These are phyloP conservation scores for Croton laevigatus DNA, from an alignment of 441 rosid species.

Conservation along the genomic window DNA sequence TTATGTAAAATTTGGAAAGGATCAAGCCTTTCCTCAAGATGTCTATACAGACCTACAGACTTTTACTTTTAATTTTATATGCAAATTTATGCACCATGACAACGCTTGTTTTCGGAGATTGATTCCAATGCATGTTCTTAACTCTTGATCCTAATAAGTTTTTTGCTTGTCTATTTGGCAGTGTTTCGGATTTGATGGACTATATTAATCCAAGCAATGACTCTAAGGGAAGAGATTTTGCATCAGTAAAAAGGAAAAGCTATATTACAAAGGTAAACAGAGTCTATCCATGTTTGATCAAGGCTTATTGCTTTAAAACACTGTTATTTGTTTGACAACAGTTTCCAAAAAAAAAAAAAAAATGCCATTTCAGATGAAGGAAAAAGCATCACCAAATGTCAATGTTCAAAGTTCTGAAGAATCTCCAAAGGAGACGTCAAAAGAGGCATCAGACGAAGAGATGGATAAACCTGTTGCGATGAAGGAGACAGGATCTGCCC, in stretches of 20 bases:
- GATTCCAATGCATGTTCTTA: conserved; percentile 14
- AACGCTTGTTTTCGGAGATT: neutral
- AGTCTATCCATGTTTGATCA: neutral
- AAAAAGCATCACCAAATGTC: conserved; percentile 45
- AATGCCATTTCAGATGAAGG: conserved; percentile 29
- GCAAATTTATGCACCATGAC: neutral
- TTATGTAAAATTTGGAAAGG: conserved; percentile 2
- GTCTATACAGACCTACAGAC: neutral
- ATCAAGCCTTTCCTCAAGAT: neutral
- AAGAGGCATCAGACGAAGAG: conserved; percentile 66
- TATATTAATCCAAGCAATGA: conserved; percentile 56
- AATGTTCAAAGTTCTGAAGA: conserved; percentile 39
- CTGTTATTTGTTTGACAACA: neutral
- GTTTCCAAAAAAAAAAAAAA: conserved; percentile 4
- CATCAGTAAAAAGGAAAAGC: conserved; percentile 40
- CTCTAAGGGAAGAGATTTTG: conserved; percentile 39
- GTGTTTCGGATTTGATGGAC: conserved; percentile 73
- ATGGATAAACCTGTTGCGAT: conserved; percentile 20
- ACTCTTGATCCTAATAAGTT: conserved; percentile 31
- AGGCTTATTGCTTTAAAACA: too few species aligned
- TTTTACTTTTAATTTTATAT: neutral
- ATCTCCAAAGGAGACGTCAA: conserved; percentile 41
- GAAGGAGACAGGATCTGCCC: conserved; percentile 23
- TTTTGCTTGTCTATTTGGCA: conserved; percentile 30
- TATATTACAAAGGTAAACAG: conserved; percentile 51